These are phyloP conservation scores for Cnidoscolus chayamansa DNA, from an alignment of 441 rosid genomes.

Conservation along the genomic window DNA sequence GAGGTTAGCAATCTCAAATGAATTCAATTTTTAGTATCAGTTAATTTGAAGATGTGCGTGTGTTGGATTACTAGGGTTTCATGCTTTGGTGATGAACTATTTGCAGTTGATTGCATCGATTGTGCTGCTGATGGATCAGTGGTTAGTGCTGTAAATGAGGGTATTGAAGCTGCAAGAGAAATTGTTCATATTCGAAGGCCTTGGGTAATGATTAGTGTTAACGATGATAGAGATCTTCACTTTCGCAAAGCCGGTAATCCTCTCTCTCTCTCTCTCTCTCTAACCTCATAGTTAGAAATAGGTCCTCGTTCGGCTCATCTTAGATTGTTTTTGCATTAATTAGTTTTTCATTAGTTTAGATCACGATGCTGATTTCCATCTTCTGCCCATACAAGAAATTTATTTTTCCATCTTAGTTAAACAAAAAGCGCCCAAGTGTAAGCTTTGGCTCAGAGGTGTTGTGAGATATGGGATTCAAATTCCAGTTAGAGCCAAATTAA, in stretches of 20 bases:
- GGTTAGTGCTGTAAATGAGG: constrained; percentile 56
- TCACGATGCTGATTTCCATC: no score
- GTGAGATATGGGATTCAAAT: no score
- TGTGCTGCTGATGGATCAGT: constrained; percentile 65
- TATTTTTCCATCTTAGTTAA: not conserved
- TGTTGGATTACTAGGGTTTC: not conserved
- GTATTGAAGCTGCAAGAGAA: constrained; percentile 44
- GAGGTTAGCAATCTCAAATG: constrained; percentile 37
- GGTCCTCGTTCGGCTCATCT: no score
- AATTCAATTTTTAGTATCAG: not conserved
- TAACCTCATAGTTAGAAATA: not conserved
- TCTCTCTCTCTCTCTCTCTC: not conserved
- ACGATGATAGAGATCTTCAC: constrained; percentile 65
- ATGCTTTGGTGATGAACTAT: constrained; percentile 15
- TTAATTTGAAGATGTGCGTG: not conserved
- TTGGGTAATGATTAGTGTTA: constrained; percentile 67
- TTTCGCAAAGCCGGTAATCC: constrained; percentile 58
- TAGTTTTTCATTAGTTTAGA: no score
- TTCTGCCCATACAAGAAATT: no score
- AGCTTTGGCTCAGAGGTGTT: no score
- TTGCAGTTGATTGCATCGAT: constrained; percentile 64
- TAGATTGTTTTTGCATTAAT: no score
- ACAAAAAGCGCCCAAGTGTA: not conserved
- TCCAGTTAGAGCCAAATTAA: no score
- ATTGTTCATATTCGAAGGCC: constrained; percentile 46